Conservation (phyloP, 352 stramenopile species). For the Globisporangium abappressorium region DNA sequence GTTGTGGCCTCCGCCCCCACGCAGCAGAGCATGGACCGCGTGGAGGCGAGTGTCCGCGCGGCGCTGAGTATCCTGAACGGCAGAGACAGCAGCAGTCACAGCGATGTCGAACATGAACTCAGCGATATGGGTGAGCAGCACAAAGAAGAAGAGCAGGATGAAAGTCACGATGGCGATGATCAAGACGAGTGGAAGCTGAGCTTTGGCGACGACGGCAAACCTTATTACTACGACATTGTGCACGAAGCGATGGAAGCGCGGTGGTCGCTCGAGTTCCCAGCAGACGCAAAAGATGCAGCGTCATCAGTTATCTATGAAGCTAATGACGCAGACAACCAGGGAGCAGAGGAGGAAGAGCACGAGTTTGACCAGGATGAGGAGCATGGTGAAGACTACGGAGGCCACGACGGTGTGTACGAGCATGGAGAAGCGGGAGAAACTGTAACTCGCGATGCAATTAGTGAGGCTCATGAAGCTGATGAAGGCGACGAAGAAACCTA, state of each 20-base stretch:
- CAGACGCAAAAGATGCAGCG: conserved; percentile 7
- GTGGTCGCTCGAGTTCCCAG: conserved; percentile 1
- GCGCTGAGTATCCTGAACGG: conserved; percentile 52
- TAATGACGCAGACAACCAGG: background rate
- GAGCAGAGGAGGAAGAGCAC: background rate
- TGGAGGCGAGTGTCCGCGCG: conserved; percentile 51
- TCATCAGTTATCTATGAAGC: background rate
- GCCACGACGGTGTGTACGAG: background rate
- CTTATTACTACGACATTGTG: conserved; percentile 19
- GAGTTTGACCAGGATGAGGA: conserved; percentile 5
- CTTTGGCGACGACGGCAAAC: conserved; percentile 14
- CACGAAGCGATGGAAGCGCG: conserved; percentile 27
- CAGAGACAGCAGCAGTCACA: conserved; percentile 17
- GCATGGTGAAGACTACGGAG: conserved; percentile 7
- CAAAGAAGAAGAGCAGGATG: conserved; percentile 4
- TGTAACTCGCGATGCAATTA: background rate
- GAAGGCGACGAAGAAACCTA: conserved; percentile 9
- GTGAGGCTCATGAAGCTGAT: conserved; percentile 9
- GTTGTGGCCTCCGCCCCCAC: background rate
- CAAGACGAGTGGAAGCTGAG: conserved; percentile 1
- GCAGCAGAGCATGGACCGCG: conserved; percentile 28
- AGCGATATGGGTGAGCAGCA: conserved; percentile 19
- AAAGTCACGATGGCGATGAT: conserved; percentile 6
- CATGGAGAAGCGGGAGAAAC: background rate
- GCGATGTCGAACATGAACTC: conserved; percentile 19